Conservation (phyloP, 768 basidiomycete genomes). For the Clathrus columnatus region DNA sequence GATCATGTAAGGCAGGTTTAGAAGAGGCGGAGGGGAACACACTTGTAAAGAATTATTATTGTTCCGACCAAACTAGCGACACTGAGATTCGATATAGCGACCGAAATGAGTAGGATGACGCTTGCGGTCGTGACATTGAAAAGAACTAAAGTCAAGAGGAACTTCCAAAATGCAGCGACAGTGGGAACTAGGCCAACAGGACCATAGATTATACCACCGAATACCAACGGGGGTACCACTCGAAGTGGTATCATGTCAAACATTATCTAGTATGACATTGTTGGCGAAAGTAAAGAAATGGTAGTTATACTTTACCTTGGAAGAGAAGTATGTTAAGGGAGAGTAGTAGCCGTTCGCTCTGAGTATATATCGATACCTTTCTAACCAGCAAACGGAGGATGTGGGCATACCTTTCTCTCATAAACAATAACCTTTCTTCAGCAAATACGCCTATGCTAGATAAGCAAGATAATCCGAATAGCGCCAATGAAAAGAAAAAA, state of each 20-base stretch:
- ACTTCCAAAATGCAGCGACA: conserved; percentile 93
- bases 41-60: conserved; percentile 98
- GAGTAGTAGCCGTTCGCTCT: conserved; percentile 98
- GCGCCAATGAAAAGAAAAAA: conserved; percentile 94
- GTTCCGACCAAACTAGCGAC: conserved; percentile 94
- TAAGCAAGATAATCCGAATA: conserved; percentile 95
- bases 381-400: not conserved
- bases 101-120: conserved; percentile 83
- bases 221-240: conserved; percentile 89
- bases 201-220: conserved; percentile 92
- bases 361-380: conserved; percentile 3
- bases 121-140: conserved; percentile 96
- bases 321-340: conserved; percentile 91
- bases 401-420: conserved; percentile 78
- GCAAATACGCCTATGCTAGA: conserved; percentile 92
- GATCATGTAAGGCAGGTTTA: not conserved
- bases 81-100: conserved; percentile 77
- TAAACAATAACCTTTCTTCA: conserved; percentile 91
- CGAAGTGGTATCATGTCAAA: conserved; percentile 95
- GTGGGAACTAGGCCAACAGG: conserved; percentile 91
- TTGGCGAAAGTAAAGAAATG: not conserved
- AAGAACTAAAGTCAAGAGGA: conserved; percentile 88
- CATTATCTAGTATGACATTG: conserved; percentile 47
- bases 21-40: conserved; percentile 22
- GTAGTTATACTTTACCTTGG: conserved; percentile 52